Evolutionary conservation across 2,329 filamentous ascomycete genomes (phyloP), one percentile per base, ranked within the genome.

Genomic region (Epicoccum nigrum): DNA sequence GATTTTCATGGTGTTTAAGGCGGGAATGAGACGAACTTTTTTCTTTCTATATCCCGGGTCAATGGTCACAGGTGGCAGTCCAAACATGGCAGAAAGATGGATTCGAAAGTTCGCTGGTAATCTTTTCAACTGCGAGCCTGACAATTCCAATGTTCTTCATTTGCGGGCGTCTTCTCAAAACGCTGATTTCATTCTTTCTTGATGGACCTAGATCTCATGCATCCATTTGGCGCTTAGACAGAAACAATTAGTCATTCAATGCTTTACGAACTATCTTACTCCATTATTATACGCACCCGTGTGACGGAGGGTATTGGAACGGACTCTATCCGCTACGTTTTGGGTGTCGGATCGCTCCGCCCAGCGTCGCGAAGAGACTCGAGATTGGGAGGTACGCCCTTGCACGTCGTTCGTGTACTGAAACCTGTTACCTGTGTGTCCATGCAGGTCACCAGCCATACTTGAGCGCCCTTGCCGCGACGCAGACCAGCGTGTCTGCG

Each of bases 1-100:
- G 62, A 59, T 51, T 54, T 45, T 63, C 48, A 61, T 43, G 66
- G 65, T 70, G 65, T 72, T 70, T 55, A 59, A 45, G 60, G 55
- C 41, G 58, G 55, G 57, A 55, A 38, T 40, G 51, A 55, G 52
- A 55, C 45, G 51, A 55, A 37, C 45, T 50, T 40, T 46, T 51
- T 45, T 42, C 38, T 33, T 52, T 47, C 43, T 52, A 52, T 52
- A 52, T 52, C 43, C 49, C 38, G 21, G 49, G 49, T 47, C 33
- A 17, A 47, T 27, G 38, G 39, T 43, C 25, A 7, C 30, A 23
- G 43, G 28, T 21, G 27, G 16, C 25, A 27, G 38, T 31, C 32
- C 8, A 27, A 15, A 47, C 11, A 30, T 32, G 33, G n/a, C 49
- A 47, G 37, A 37, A 32, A 17, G 28, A 47, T 28, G 43, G 49